These are phyloP conservation scores for Parathielavia hyrcaniae DNA, from an alignment of 495 filamentous ascomycete genomes.

Conservation along the genomic window DNA sequence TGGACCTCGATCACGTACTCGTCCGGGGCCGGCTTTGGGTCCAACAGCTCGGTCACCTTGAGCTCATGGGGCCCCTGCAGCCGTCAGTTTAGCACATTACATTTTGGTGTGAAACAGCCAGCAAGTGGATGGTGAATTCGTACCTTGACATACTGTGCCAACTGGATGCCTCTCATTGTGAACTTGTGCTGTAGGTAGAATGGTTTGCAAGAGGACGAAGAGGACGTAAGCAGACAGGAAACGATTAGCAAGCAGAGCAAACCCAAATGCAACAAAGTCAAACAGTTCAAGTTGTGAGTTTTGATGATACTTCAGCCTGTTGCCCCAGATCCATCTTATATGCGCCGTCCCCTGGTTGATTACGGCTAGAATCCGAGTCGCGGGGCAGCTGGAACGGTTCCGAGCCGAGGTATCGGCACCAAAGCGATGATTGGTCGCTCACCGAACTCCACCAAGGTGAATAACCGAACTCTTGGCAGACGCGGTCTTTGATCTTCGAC, in stretches of 20 bases:
- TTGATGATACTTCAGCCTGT: background rate
- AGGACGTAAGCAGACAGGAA: background rate
- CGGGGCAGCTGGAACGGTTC: slow-evolving; percentile 2
- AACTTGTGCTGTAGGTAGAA: slow-evolving; percentile 7
- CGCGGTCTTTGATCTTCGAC: background rate
- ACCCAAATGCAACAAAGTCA: background rate
- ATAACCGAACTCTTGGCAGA: slow-evolving; percentile 18
- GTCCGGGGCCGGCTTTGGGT: slow-evolving; percentile 58
- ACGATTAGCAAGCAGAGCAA: background rate
- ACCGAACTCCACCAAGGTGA: slow-evolving; percentile 21
- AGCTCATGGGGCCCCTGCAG: slow-evolving; percentile 71
- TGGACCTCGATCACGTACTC: slow-evolving; percentile 88
- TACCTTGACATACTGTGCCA: slow-evolving; percentile 75
- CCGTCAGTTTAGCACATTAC: slow-evolving; percentile 6
- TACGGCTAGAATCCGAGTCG: background rate
- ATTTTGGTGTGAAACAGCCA: background rate
- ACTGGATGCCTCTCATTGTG: slow-evolving; percentile 76
- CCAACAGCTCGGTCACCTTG: slow-evolving; percentile 62
- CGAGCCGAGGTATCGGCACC: slow-evolving; percentile 23
- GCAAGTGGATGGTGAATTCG: too few relatives aligned
- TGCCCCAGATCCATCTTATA: slow-evolving; percentile 7
- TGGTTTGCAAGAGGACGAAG: background rate
- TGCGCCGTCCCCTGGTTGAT: background rate
- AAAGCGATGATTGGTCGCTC: slow-evolving; percentile 26
- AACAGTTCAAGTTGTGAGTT: background rate